Conservation (phyloP, 1,139 yeast species). For the Geotrichum phurueaensis region DNA sequence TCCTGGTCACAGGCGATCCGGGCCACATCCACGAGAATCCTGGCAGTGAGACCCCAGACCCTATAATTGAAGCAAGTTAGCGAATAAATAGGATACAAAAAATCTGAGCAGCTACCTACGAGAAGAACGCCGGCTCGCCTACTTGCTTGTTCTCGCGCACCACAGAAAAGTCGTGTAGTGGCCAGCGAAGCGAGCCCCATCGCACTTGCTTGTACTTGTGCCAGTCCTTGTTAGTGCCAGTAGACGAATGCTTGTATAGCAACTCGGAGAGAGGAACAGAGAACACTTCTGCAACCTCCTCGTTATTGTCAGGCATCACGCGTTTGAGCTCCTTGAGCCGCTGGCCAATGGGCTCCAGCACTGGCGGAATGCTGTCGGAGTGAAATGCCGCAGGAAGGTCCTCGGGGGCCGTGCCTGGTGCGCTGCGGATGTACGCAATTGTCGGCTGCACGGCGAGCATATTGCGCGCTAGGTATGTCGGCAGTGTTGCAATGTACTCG, state of each 20-base stretch:
- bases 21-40: slow-evolving; percentile 73
- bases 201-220: slow-evolving; percentile 32
- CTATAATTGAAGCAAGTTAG: slow-evolving; percentile 44
- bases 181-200: slow-evolving; percentile 35
- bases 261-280: slow-evolving; percentile 30
- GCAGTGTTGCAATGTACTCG: slow-evolving; percentile 55
- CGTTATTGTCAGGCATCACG: slow-evolving; percentile 22
- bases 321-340: not conserved
- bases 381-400: slow-evolving; percentile 6
- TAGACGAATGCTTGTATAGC: slow-evolving; percentile 17
- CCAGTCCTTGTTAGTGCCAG: slow-evolving; percentile 29
- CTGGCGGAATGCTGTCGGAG: slow-evolving; percentile 10
- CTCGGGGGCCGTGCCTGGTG: not conserved
- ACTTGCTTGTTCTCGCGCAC: slow-evolving; percentile 42
- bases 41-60: slow-evolving; percentile 91
- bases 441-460: slow-evolving; percentile 79
- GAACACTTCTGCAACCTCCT: slow-evolving; percentile 35
- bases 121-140: slow-evolving; percentile 46
- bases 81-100: slow-evolving; percentile 42
- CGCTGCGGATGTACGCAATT: slow-evolving; percentile 48
- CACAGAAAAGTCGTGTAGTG: slow-evolving; percentile 31
- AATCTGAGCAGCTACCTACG: slow-evolving; percentile 48
- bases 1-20: slow-evolving; percentile 47
- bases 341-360: slow-evolving; percentile 33
- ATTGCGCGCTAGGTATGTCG: slow-evolving; percentile 73